phyloP scores from a whole-genome alignment of 2,329 filamentous ascomycete species.

The Diatrype stigma region DNA sequence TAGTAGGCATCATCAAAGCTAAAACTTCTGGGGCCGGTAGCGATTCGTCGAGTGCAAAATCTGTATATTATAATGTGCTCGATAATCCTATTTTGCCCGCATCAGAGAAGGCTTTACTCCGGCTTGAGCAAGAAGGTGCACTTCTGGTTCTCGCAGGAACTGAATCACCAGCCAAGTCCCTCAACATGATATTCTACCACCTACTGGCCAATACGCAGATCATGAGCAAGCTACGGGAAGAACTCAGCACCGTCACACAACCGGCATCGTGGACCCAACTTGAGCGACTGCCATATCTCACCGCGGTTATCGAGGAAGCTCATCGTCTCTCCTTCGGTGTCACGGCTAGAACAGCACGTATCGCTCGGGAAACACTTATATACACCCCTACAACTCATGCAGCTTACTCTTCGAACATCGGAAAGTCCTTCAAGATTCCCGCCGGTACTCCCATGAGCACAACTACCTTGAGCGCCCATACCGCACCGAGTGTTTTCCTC shows the following conservation, averaged over 20 bases:
- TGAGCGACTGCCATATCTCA: conserved; percentile 21
- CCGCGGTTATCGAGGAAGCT: conserved; percentile 22
- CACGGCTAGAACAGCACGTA: conserved; percentile 13
- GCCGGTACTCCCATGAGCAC: conserved; percentile 14
- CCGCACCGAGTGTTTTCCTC: conserved; percentile 14
- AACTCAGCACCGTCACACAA: conserved; percentile 15
- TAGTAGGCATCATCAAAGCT: conserved; percentile 18
- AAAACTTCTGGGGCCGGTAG: conserved; percentile 17
- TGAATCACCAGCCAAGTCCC: conserved; percentile 17
- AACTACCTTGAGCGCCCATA: conserved; percentile 13
- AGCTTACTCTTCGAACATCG: conserved; percentile 14
- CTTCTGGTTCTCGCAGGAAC: conserved; percentile 20
- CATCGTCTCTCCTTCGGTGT: conserved; percentile 20
- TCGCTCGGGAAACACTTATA: conserved; percentile 15
- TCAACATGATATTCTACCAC: conserved; percentile 18
- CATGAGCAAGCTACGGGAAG: conserved; percentile 18
- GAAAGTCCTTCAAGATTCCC: conserved; percentile 15
- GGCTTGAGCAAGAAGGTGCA: conserved; percentile 18
- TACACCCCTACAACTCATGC: conserved; percentile 14
- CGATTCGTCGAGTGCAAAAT: conserved; percentile 16
- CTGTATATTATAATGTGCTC: conserved; percentile 18
- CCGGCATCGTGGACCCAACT: conserved; percentile 15
- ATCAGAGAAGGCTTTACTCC: conserved; percentile 17
- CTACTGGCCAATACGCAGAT: conserved; percentile 18
- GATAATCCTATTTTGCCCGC: conserved; percentile 16